A percentile compares a stretch with the other conserved stretches of the same genome.
phyloP scores from a whole-genome alignment of 2,329 filamentous ascomycete genomes.

The Fusarium sacchari region DNA sequence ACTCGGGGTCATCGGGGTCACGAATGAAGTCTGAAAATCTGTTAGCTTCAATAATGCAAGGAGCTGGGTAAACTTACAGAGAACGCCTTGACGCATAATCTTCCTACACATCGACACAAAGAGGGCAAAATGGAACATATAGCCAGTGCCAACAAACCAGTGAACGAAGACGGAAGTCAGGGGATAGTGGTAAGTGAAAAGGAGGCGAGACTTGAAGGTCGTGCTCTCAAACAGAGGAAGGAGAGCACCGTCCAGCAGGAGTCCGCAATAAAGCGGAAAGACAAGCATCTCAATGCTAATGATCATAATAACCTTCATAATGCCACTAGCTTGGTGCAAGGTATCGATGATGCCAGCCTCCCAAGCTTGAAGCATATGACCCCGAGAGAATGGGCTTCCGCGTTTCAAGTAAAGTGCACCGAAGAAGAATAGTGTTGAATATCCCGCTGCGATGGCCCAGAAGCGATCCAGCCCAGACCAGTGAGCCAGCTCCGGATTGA shows the following conservation, averaged over 20 bases:
- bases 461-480: constrained; percentile 74
- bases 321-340: constrained; percentile 91
- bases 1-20: constrained; percentile 97
- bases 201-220: constrained; percentile 78
- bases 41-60: constrained; percentile 13
- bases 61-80: constrained; percentile 72
- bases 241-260: constrained; percentile 87
- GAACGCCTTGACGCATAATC: constrained; percentile 92
- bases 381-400: constrained; percentile 72
- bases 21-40: constrained; percentile 82
- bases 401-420: constrained; percentile 83
- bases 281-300: constrained; percentile 99
- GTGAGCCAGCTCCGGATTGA: constrained; percentile 69
- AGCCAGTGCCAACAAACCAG: constrained; percentile 98
- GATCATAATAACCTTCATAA: constrained; percentile 97
- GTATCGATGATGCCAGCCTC: constrained; percentile 85
- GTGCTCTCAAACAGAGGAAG: constrained; percentile 88
- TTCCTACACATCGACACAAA: constrained; percentile 99
- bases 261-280: constrained; percentile 94
- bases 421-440: constrained; percentile 77
- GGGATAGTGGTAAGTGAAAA: constrained; percentile 82
- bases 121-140: constrained; percentile 99
- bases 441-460: constrained; percentile 82
- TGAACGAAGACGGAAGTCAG: constrained; percentile 95
- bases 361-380: constrained; percentile 66